These are phyloP conservation scores for Lantana camara DNA, from an alignment of 257 asterid species.

Conservation along the genomic window DNA sequence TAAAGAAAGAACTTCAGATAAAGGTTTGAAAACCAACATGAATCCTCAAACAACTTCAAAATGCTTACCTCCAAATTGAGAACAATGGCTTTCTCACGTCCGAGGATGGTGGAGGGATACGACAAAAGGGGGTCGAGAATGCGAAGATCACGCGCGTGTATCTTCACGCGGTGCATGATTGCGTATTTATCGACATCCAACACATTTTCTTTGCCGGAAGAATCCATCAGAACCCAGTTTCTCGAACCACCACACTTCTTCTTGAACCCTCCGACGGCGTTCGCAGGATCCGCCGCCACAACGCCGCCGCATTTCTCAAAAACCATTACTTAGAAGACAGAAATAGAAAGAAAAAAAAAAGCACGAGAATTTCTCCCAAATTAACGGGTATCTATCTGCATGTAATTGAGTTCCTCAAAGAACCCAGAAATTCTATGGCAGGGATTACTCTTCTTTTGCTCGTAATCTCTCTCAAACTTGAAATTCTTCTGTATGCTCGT, in stretches of 20 bases:
- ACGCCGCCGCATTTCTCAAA: slow-evolving; percentile 45
- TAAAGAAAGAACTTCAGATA: no score
- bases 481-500: background rate
- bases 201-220: slow-evolving; percentile 46
- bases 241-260: slow-evolving; percentile 60
- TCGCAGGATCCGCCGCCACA: slow-evolving; percentile 55
- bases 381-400: no score
- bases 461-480: background rate
- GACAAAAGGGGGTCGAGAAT: slow-evolving; percentile 65
- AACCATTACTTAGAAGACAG: slow-evolving; percentile 30
- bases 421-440: background rate
- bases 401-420: background rate
- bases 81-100: slow-evolving; percentile 73
- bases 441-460: background rate
- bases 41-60: background rate
- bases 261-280: slow-evolving; percentile 39
- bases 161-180: slow-evolving; percentile 73
- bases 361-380: background rate
- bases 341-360: no score
- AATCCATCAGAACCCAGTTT: slow-evolving; percentile 62
- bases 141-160: slow-evolving; percentile 74
- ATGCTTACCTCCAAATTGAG: slow-evolving; percentile 60
- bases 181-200: slow-evolving; percentile 66
- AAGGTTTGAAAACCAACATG: no score
- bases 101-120: slow-evolving; percentile 66